Evolutionary conservation across 2,329 filamentous ascomycete genomes (phyloP).

Genomic region (Cercospora beticola): DNA sequence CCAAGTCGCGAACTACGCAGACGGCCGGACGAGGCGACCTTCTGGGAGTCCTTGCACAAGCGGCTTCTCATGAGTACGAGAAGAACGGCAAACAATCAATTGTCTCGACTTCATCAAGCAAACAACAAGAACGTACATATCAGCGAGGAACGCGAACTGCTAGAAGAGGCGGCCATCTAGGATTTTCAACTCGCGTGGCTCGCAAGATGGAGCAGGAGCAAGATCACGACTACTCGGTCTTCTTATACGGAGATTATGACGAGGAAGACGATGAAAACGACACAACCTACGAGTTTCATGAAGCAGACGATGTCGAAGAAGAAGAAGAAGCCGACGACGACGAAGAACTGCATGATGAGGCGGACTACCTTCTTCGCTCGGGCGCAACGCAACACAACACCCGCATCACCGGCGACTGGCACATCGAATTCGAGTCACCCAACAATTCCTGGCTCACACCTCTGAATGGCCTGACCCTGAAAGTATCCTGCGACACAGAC

Average conservation of each 20-base stretch:
- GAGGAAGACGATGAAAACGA: not conserved
- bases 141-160: not conserved
- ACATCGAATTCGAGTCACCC: not conserved
- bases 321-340: not conserved
- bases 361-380: not conserved
- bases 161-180: not conserved
- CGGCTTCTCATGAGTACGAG: not conserved
- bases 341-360: not conserved
- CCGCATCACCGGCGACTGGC: not conserved
- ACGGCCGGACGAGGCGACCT: not conserved
- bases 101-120: not conserved
- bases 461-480: not conserved
- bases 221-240: not conserved
- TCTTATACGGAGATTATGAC: not conserved
- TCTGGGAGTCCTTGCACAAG: not conserved
- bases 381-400: too few species aligned
- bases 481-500: not conserved
- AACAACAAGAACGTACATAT: not conserved
- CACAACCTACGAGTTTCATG: not conserved
- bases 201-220: not conserved
- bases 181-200: not conserved
- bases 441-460: not conserved
- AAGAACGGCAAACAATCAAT: not conserved
- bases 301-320: not conserved
- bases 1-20: not conserved